Evolutionary conservation across 768 basidiomycete species (phyloP), one percentile per base, ranked within the genome.

Genomic region (Tulasnella sp.): DNA sequence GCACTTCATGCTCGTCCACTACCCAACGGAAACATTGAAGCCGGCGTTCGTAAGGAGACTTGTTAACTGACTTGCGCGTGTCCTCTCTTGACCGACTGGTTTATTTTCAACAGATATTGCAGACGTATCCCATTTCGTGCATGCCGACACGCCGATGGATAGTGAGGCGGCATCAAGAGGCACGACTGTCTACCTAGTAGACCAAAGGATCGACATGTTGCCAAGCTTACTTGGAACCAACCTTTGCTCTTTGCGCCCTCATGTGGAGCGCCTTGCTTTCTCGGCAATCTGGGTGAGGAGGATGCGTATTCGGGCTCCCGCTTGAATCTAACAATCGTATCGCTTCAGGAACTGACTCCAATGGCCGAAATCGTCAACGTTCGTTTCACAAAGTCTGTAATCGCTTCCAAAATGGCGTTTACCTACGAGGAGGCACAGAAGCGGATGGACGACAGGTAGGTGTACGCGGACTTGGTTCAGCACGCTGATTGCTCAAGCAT

Each of bases 201-300:
- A 99, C 88, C 97, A 97, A 86, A 94, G 97, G 46, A 96, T 99
- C 76, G 98, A 99, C 87, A 99, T 99, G 98, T 88, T 99, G 74
- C 98, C 98, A 0, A 88, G 92, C 3, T 89, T 99, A 12, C 89
- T 99, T 8, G 98, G 98, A 1, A 99, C 97, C 0, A 99, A 99
- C 84, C 86, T 99, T 16, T 99, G 98, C 85, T 97, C 96, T 6
- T 88, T 99, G 54, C 87, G 97, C 73, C 96, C 97, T 0, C 90
- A 93, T 83, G 97, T 99, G 8, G 98, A 99, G 86, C 89, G 98
- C 40, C 86, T 99, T 72, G 98, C 97, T 2, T 99, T 99, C 85
- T 97, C 96, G 0, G 94, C 92, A 16, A 94, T 99, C 78, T 99
- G 98, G 97, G 97, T 96, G 83, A 78, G 88, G 82, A 7, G 7